Base-by-base conservation (phyloP, 2,329 filamentous ascomycete species). In the Aspergillus fumigatiaffinis region DNA sequence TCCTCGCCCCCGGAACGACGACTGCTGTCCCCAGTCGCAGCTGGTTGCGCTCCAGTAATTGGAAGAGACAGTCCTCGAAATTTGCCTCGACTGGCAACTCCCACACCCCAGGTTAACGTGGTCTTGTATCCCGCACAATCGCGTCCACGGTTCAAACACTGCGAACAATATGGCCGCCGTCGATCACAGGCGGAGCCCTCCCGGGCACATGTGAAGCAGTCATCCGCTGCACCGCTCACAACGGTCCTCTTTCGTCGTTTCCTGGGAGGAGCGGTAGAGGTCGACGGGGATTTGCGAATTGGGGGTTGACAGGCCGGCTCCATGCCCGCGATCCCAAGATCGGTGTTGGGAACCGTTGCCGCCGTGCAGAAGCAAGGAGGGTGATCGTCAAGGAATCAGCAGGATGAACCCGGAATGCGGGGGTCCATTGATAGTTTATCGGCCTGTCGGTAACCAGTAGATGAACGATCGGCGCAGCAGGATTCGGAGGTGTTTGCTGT, bases 111-210 rank as follows among this genome's bases (percentile, higher is more conserved):
- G 50, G 93, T 97, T 76, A 97, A 82, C 66, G 93, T 92, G 17
- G 93, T 97, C 79, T 95, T 95, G 81, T 97, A 97, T 58, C 93
- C 93, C 28, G 91, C 92, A 78, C 93, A 97, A 71, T 96, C 92
- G 73, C 91, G 92, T 63, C 92, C 92, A 63, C 91, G 83, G 66
- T 96, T 91, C 61, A 97, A 84, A 75, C 93, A 99, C 76, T 92
- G 92, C 48, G 92, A 92, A 78, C 94, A 97, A 77, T 97, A 97
- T 8, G 93, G 93, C 68, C 93, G 85, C 71, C 91, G 87, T 66
- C 93, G 87, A 77, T 97, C 93, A 79, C 93, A 99, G 75, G 91
- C 90, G 62, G 88, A 82, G 67, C 87, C 87, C 71, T 89, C 86
- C 78, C 92, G 94, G 65, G 87, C 84, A 79, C 93, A 99, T 47